phyloP scores from a whole-genome alignment of 2,329 filamentous ascomycete species.

The Cylindrodendrum hubeiense region DNA sequence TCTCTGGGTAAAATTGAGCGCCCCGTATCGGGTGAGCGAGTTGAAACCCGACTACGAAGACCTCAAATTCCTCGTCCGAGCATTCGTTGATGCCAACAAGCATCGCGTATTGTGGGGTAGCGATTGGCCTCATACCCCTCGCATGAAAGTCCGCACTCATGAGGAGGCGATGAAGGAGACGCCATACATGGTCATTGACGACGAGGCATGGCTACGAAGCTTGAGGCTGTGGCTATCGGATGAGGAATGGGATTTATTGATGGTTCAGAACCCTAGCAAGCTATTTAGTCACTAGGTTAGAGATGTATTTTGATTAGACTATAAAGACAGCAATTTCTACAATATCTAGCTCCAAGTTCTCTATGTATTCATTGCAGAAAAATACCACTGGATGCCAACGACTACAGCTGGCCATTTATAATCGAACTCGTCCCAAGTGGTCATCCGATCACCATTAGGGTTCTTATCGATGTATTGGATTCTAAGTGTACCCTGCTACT shows the following conservation, averaged over 20 bases:
- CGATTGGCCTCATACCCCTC: slow-evolving; percentile 54
- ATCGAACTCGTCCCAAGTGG: background rate
- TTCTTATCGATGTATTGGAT: background rate
- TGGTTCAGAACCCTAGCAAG: slow-evolving; percentile 29
- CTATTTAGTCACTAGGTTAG: slow-evolving; percentile 17
- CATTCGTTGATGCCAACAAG: slow-evolving; percentile 49
- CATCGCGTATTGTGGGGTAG: slow-evolving; percentile 52
- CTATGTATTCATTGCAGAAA: background rate
- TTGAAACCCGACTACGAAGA: slow-evolving; percentile 48
- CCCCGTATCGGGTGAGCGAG: slow-evolving; percentile 51
- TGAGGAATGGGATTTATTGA: slow-evolving; percentile 38
- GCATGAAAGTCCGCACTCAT: slow-evolving; percentile 50
- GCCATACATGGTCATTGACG: slow-evolving; percentile 39
- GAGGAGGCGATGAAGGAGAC: slow-evolving; percentile 51
- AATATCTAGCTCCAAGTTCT: background rate
- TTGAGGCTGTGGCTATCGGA: slow-evolving; percentile 40
- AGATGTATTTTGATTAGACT: background rate
- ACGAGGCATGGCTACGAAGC: slow-evolving; percentile 39
- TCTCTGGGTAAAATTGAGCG: slow-evolving; percentile 53
- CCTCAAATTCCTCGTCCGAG: slow-evolving; percentile 45
- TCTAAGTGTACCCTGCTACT: slow-evolving; percentile 2
- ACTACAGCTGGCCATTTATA: too few species aligned
- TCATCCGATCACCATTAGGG: background rate
- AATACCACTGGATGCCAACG: background rate
- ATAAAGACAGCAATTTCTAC: background rate